phyloP scores from a whole-genome alignment of 495 filamentous ascomycete species.

The Sphaerosporella brunnea region DNA sequence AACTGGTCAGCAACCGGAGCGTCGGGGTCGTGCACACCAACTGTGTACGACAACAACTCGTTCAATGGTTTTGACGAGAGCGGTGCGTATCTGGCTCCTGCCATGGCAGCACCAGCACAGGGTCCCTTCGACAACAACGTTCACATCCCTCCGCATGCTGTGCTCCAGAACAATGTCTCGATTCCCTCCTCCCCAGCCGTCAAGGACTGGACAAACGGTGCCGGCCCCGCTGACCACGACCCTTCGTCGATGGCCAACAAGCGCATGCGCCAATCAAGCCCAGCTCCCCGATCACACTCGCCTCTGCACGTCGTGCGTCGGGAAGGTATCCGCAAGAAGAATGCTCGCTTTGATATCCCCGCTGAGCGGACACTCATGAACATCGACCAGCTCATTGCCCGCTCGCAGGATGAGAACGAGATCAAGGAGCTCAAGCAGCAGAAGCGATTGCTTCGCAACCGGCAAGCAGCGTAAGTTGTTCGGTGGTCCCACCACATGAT shows the following conservation, averaged over 20 bases:
- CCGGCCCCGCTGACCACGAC: constrained; percentile 40
- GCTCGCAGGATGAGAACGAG: constrained; percentile 78
- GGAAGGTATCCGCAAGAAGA: constrained; percentile 98
- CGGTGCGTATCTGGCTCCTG: constrained; percentile 24
- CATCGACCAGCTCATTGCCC: constrained; percentile 81
- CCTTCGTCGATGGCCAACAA: constrained; percentile 47
- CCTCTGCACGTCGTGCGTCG: constrained; percentile 51
- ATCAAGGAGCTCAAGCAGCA: constrained; percentile 98
- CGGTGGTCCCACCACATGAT: neutral
- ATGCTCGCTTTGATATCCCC: constrained; percentile 94
- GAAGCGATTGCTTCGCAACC: constrained; percentile 84
- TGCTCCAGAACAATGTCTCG: constrained; percentile 18
- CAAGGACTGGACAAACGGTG: constrained; percentile 34
- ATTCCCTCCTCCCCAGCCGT: constrained; percentile 28
- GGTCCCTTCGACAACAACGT: constrained; percentile 27
- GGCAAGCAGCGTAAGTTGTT: constrained; percentile 76
- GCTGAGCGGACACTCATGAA: constrained; percentile 82
- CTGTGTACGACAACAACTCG: constrained; percentile 26
- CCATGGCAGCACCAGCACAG: constrained; percentile 17
- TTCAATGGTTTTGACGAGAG: constrained; percentile 27
- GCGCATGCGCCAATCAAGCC: constrained; percentile 51
- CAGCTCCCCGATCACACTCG: constrained; percentile 59
- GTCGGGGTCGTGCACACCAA: constrained; percentile 30
- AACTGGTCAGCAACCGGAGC: constrained; percentile 26
- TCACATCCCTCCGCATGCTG: constrained; percentile 33